phyloP scores from a whole-genome alignment of 306 rosid genomes.

The Trifolium fragiferum region DNA sequence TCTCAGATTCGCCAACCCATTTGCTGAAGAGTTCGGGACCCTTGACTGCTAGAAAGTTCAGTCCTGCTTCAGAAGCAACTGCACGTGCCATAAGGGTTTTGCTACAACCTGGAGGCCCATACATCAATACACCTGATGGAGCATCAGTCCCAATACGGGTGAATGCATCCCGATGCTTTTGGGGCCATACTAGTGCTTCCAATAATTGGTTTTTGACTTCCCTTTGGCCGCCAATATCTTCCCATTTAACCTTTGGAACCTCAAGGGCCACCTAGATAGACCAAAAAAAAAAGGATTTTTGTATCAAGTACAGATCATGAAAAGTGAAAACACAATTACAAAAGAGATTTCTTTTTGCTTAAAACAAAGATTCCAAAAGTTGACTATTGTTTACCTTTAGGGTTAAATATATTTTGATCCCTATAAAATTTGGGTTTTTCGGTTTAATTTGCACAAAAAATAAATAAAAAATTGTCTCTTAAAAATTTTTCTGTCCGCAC shows the following conservation, averaged over 20 bases:
- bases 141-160: conserved; percentile 81
- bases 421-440: no score
- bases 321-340: conserved; percentile 32
- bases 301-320: conserved; percentile 12
- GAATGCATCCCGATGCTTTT: conserved; percentile 81
- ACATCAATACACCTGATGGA: conserved; percentile 82
- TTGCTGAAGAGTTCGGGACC: conserved; percentile 98
- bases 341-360: conserved; percentile 13
- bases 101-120: conserved; percentile 99
- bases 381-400: conserved; percentile 7
- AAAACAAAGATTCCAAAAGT: not conserved
- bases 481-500: no score
- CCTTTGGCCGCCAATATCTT: conserved; percentile 91
- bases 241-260: conserved; percentile 95
- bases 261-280: conserved; percentile 75
- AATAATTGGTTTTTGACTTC: conserved; percentile 84
- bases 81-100: conserved; percentile 97
- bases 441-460: no score
- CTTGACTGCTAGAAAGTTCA: conserved; percentile 91
- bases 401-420: no score
- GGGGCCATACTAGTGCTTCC: conserved; percentile 98
- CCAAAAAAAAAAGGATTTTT: conserved; percentile 23
- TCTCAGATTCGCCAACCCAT: conserved; percentile 99
- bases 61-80: conserved; percentile 87
- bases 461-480: no score